phyloP scores from a whole-genome alignment of 352 stramenopile species.

The Phytophthora niederhauseri region DNA sequence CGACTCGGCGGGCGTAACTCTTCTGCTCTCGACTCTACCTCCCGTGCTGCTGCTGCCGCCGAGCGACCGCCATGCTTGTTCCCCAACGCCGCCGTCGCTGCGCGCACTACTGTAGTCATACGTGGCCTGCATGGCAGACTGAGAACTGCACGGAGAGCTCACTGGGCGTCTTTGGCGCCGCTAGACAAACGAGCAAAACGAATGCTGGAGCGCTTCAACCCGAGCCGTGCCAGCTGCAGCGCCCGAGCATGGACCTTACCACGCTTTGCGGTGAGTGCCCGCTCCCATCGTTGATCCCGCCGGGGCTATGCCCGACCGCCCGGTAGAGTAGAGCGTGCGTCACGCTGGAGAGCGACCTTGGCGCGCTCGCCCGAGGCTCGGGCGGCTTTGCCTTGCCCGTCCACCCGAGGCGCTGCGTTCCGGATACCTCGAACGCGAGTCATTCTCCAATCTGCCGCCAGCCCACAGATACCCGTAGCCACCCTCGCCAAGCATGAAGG shows the following conservation, averaged over 20 bases:
- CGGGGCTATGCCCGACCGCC: slow-evolving; percentile 19
- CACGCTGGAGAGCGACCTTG: neutral
- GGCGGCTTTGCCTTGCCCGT: slow-evolving; percentile 21
- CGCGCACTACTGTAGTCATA: neutral
- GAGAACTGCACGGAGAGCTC: neutral
- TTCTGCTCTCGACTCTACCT: slow-evolving; percentile 8
- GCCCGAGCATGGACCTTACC: slow-evolving; percentile 19
- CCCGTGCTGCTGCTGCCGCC: neutral
- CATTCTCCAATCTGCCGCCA: slow-evolving; percentile 33
- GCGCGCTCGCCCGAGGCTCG: neutral
- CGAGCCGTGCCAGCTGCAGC: neutral
- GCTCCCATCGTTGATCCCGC: slow-evolving; percentile 15
- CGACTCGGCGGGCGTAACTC: neutral
- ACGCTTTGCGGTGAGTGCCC: slow-evolving; percentile 11
- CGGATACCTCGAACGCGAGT: slow-evolving; percentile 5
- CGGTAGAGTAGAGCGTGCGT: slow-evolving; percentile 19
- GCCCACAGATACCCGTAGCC: slow-evolving; percentile 18
- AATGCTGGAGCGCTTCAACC: slow-evolving; percentile 6
- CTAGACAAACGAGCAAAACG: slow-evolving; percentile 8
- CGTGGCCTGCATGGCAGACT: neutral
- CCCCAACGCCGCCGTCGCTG: no score
- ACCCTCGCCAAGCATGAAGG: slow-evolving; percentile 35
- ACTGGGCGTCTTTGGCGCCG: neutral
- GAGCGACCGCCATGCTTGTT: neutral
- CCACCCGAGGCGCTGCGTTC: slow-evolving; percentile 15